A percentile compares a stretch with the other conserved stretches of the same genome.
phyloP scores from a whole-genome alignment of 805 yeast species.

The Tetrapisispora iriomotensis region DNA sequence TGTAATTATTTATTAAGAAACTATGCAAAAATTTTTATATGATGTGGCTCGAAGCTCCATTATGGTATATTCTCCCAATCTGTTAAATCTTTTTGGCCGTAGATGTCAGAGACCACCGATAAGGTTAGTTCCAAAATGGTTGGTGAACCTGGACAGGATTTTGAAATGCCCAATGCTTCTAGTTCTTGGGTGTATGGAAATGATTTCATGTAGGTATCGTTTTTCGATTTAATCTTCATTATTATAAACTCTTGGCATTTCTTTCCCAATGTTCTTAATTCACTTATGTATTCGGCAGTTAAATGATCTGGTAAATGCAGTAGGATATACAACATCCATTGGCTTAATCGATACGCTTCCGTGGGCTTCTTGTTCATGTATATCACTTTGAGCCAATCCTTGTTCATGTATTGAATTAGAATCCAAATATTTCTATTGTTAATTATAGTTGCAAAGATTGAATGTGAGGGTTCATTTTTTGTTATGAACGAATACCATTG shows the following conservation, averaged over 20 bases:
- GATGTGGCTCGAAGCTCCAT: no score
- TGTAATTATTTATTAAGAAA: no score
- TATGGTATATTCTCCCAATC: conserved; percentile 6
- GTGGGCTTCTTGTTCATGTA: conserved; percentile 6
- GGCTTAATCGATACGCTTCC: conserved; percentile 7
- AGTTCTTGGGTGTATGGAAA: conserved; percentile 3
- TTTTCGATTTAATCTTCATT: not conserved
- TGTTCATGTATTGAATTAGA: conserved; percentile 20
- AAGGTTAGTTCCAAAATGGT: conserved; percentile 13
- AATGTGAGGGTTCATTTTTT: conserved; percentile 21
- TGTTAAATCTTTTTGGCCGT: conserved; percentile 23
- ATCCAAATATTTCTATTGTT: conserved; percentile 16
- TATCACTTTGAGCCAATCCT: conserved; percentile 21
- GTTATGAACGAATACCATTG: conserved; percentile 23
- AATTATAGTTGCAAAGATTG: conserved; percentile 10
- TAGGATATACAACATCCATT: conserved; percentile 23
- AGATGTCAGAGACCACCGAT: conserved; percentile 13
- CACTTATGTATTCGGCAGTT: conserved; percentile 21
- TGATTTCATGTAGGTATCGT: not conserved
- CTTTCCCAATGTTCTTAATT: conserved; percentile 23
- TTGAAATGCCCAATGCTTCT: conserved; percentile 1
- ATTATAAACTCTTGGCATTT: conserved; percentile 12
- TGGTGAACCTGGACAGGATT: conserved; percentile 2
- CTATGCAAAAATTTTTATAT: no score
- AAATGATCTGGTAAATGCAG: conserved; percentile 18